phyloP scores from a whole-genome alignment of 2,329 filamentous ascomycete genomes.

The Pseudonectria foliicola region DNA sequence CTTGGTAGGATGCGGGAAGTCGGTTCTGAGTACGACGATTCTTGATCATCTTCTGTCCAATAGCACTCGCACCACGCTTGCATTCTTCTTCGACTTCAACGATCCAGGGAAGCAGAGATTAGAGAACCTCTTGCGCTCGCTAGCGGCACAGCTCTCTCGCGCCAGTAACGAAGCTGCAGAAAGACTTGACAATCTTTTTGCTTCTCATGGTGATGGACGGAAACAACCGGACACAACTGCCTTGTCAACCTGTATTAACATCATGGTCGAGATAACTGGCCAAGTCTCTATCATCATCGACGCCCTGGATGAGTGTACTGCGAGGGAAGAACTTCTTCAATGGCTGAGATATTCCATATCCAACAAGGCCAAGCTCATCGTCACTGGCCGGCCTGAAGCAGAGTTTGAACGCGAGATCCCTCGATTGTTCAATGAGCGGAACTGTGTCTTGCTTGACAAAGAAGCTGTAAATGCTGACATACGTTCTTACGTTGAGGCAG shows the following conservation, averaged over 20 bases:
- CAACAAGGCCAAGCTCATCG: constrained; percentile 6
- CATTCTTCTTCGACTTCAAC: constrained; percentile 17
- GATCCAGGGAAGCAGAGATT: constrained; percentile 12
- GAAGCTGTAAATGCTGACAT: constrained; percentile 11
- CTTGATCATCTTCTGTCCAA: constrained; percentile 7
- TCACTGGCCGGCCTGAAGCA: constrained; percentile 13
- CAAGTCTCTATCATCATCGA: constrained; percentile 12
- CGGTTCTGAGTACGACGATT: constrained; percentile 7
- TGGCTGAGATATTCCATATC: constrained; percentile 11
- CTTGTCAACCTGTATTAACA: constrained; percentile 1
- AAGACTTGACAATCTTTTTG: constrained; percentile 1
- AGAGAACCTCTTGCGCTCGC: constrained; percentile 7
- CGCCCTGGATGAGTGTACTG: constrained; percentile 17
- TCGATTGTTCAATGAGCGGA: constrained; percentile 5
- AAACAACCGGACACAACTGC: neutral
- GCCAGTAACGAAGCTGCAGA: neutral
- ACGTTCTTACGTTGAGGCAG: constrained; percentile 8
- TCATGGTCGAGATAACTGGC: constrained; percentile 12
- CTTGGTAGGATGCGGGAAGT: constrained; percentile 14
- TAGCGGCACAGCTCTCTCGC: constrained; percentile 16
- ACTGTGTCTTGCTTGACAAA: constrained; percentile 12
- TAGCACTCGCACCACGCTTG: neutral
- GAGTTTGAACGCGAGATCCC: constrained; percentile 9
- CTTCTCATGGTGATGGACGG: neutral
- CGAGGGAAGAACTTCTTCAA: constrained; percentile 9